Evolutionary conservation across 2,329 filamentous ascomycete species (phyloP), one percentile per base, ranked within the genome.

Genomic region (Madurella fahalii): DNA sequence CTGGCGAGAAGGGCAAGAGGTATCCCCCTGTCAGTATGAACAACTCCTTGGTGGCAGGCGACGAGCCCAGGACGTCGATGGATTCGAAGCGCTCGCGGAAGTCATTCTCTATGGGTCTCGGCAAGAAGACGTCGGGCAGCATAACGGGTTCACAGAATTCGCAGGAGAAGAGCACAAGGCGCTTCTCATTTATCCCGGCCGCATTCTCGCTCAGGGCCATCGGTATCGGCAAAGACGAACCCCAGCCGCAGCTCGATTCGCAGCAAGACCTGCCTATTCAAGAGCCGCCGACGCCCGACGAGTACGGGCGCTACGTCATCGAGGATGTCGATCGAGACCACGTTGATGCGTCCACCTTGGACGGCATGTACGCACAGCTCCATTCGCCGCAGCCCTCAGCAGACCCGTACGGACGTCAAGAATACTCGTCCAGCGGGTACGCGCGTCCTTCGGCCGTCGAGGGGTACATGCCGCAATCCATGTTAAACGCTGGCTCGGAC

Each of bases 1-100:
- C 71, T 54, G 73, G 77, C 59, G 84, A 89, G 68, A 85, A 85
- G 58, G 74, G 81, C 50, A 85, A 83, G 68, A 86, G 82, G 60
- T 95, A 96, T 66, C 93, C 93, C 53, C 93, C 93, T 4, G 88
- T 93, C 46, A 96, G 91, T 74, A 95, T 96, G 90, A 83, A 87
- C 58, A 86, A 87, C 59, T 77, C 83, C 2, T 82, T 87, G 70
- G 75, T 82, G 5, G 79, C 79, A 46, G 77, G 77, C 34, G 82
- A 84, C 40, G 77, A 80, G 49, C 71, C 77, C 12, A 77, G 87
- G 46, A 76, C 77, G 40, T 92, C 88, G 1, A 82, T 89, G 65
- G 89, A 92, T 61, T 91, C 86, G 2, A 77, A 76, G 59, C 73
- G 73, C 16, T 83, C 83, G 32, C 81, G 87, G 20, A 82, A 86